A percentile compares a stretch with the other conserved stretches of the same genome.
phyloP scores from a whole-genome alignment of 768 basidiomycete species.

The Solioccasus polychromus region DNA sequence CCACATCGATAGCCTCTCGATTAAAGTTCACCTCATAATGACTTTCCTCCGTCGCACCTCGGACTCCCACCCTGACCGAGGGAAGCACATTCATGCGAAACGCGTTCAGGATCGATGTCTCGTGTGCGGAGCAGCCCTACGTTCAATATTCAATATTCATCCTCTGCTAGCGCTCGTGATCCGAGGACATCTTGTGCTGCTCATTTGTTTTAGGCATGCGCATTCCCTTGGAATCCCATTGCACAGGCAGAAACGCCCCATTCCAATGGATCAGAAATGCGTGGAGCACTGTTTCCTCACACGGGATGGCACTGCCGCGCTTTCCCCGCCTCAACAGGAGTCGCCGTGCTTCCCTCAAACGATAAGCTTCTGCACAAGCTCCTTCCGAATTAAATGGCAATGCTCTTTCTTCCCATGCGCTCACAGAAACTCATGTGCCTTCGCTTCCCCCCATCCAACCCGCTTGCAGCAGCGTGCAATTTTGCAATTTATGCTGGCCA shows the following conservation, averaged over 20 bases:
- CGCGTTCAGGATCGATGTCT: conserved; percentile 4
- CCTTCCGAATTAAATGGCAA: conserved; percentile 24
- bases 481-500: conserved; percentile 14
- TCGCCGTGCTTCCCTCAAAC: conserved; percentile 11
- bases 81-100: conserved; percentile 3
- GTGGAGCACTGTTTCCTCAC: too few species aligned
- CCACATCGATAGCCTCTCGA: background rate
- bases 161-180: conserved; percentile 3
- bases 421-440: conserved; percentile 1
- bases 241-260: background rate
- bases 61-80: conserved; percentile 14
- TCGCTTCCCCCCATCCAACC: conserved; percentile 3
- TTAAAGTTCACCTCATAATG: conserved; percentile 7
- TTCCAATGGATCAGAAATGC: conserved; percentile 1
- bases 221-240: background rate
- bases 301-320: too few species aligned
- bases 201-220: background rate
- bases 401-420: conserved; percentile 10
- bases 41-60: background rate
- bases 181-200: conserved; percentile 7
- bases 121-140: conserved; percentile 4
- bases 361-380: conserved; percentile 14
- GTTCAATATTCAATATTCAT: too few species aligned
- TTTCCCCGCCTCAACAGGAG: conserved; percentile 6
- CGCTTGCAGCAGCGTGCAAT: conserved; percentile 10